Percentiles rank a stretch among this genome's conserved stretches.
Evolutionary conservation across 192 early-diverging fungal species (phyloP).

Genomic region (Backusella psychrophila): DNA sequence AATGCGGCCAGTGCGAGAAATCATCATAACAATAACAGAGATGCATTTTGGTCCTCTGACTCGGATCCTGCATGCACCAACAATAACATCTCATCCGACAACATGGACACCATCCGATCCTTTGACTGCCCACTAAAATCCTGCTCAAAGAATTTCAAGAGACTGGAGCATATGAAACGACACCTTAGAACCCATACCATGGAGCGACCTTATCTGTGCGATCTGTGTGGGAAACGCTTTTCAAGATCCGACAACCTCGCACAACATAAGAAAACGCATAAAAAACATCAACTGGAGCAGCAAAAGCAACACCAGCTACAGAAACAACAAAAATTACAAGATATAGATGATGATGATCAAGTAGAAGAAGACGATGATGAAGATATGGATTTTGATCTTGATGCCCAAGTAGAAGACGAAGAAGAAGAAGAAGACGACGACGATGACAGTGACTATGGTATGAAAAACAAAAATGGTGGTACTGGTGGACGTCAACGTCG

Average conservation of each 20-base stretch:
- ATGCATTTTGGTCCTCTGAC: constrained; percentile 2
- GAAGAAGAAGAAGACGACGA: not conserved
- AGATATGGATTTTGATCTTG: not conserved
- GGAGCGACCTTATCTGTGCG: constrained; percentile 57
- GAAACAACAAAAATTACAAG: not conserved
- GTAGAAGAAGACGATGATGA: not conserved
- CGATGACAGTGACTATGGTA: not conserved
- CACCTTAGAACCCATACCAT: constrained; percentile 60
- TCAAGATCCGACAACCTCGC: constrained; percentile 59
- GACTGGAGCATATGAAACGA: constrained; percentile 57
- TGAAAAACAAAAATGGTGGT: not conserved
- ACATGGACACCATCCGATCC: not conserved
- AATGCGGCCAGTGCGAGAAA: constrained; percentile 1
- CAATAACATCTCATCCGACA: not conserved
- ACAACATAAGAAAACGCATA: constrained; percentile 59
- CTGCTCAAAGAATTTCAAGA: constrained; percentile 53
- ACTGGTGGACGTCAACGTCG: not conserved
- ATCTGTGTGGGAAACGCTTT: constrained; percentile 55
- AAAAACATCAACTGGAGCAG: not conserved
- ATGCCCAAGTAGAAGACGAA: not conserved
- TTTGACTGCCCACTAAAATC: constrained; percentile 52
- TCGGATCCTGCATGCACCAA: not conserved
- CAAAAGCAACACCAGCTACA: not conserved
- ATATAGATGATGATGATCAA: not conserved
- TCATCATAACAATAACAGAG: constrained; percentile 1